Percentiles rank a stretch among this genome's conserved stretches.
phyloP scores from a whole-genome alignment of 2,329 filamentous ascomycete genomes.

The Spiromastix sp. region DNA sequence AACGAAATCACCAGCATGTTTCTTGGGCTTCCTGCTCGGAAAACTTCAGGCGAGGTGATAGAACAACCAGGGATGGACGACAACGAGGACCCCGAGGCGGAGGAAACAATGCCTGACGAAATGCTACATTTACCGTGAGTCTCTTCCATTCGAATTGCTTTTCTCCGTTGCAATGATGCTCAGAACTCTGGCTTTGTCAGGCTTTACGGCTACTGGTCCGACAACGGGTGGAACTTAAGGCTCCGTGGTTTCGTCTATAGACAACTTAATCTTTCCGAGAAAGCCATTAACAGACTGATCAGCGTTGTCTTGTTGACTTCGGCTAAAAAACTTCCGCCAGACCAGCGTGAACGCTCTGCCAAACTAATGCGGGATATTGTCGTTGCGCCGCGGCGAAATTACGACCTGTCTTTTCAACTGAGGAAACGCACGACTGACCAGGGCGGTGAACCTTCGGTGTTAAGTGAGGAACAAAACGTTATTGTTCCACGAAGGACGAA shows the following conservation, averaged over 20 bases:
- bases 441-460: no score
- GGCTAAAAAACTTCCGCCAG: slow-evolving; percentile 47
- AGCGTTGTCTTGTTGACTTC: slow-evolving; percentile 60
- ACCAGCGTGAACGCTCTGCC: slow-evolving; percentile 56
- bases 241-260: slow-evolving; percentile 78
- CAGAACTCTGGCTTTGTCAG: background rate
- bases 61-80: no score
- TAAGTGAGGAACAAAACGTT: slow-evolving; percentile 51
- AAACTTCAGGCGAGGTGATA: no score
- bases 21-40: no score
- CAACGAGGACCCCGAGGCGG: no score
- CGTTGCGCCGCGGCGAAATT: slow-evolving; percentile 54
- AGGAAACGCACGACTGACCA: no score
- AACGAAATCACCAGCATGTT: no score
- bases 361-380: slow-evolving; percentile 66
- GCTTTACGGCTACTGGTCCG: slow-evolving; percentile 63
- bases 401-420: slow-evolving; percentile 6
- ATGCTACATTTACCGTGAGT: slow-evolving; percentile 9
- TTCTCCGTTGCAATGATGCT: background rate
- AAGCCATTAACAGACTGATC: slow-evolving; percentile 57
- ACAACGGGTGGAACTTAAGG: slow-evolving; percentile 64
- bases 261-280: slow-evolving; percentile 55
- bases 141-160: background rate
- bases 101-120: no score
- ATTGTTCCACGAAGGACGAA: slow-evolving; percentile 58